phyloP scores from a whole-genome alignment of 805 yeast species.

The Ascoidea rubescens region DNA sequence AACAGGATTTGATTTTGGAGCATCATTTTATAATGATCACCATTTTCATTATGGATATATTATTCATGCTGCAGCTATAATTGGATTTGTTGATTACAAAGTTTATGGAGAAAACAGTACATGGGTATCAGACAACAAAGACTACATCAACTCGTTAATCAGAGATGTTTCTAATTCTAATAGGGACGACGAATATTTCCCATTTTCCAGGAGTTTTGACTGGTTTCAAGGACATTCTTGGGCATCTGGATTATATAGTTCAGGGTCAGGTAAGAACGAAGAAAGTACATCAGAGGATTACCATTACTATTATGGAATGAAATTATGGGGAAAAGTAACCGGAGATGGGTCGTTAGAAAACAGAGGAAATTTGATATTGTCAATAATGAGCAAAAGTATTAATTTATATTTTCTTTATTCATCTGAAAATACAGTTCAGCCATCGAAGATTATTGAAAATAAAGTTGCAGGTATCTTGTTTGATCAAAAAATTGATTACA shows the following conservation, averaged over 20 bases:
- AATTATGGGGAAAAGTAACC: slow-evolving; percentile 50
- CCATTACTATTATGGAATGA: slow-evolving; percentile 54
- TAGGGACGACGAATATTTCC: slow-evolving; percentile 37
- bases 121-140: slow-evolving; percentile 34
- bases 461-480: slow-evolving; percentile 57
- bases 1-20: slow-evolving; percentile 50
- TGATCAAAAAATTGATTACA: slow-evolving; percentile 60
- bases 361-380: slow-evolving; percentile 44
- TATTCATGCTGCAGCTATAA: slow-evolving; percentile 69
- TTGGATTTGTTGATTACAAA: slow-evolving; percentile 47
- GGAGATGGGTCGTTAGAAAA: slow-evolving; percentile 38
- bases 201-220: slow-evolving; percentile 52
- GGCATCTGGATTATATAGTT: slow-evolving; percentile 54
- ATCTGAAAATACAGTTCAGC: slow-evolving; percentile 35
- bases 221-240: slow-evolving; percentile 66
- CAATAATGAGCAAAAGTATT: slow-evolving; percentile 40
- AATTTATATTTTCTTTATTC: slow-evolving; percentile 38
- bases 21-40: slow-evolving; percentile 72
- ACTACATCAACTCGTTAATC: slow-evolving; percentile 46
- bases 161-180: slow-evolving; percentile 60
- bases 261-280: slow-evolving; percentile 59
- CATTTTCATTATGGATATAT: slow-evolving; percentile 82
- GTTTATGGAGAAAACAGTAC: slow-evolving; percentile 33
- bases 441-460: slow-evolving; percentile 35
- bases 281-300: slow-evolving; percentile 63